Evolutionary conservation across 2,329 filamentous ascomycete genomes (phyloP).

Genomic region (Trichothecium sympodiale): DNA sequence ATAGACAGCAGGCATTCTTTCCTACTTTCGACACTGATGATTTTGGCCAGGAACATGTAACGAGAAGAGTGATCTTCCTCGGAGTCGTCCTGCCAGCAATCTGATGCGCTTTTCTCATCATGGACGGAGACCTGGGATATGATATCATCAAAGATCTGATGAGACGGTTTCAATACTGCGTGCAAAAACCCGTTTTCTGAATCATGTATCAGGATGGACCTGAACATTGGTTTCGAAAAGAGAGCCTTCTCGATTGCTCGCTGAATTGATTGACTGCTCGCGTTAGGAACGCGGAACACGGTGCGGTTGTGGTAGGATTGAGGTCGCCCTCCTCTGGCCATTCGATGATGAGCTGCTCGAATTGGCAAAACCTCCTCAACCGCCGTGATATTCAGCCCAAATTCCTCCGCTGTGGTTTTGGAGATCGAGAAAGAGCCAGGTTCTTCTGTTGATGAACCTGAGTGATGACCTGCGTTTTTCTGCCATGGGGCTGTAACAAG

Average conservation of each 20-base stretch:
- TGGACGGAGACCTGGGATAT: constrained; percentile 12
- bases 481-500: no score
- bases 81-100: constrained; percentile 10
- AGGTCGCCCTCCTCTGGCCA: constrained; percentile 18
- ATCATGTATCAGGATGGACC: constrained; percentile 14
- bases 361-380: constrained; percentile 19
- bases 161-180: constrained; percentile 12
- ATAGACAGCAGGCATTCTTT: constrained; percentile 13
- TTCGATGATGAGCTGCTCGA: constrained; percentile 16
- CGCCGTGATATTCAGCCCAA: constrained; percentile 8
- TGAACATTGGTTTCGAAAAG: constrained; percentile 15
- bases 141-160: constrained; percentile 13
- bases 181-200: constrained; percentile 13
- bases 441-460: no score
- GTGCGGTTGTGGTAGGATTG: constrained; percentile 23
- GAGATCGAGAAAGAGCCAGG: no score
- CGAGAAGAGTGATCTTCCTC: constrained; percentile 8
- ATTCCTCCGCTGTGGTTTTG: background rate
- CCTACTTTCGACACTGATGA: constrained; percentile 12
- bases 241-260: constrained; percentile 16
- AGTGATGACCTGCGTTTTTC: no score
- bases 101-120: constrained; percentile 11
- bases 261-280: constrained; percentile 12
- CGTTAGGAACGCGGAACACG: constrained; percentile 15
- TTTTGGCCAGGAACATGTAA: constrained; percentile 18